Base-by-base conservation (phyloP, 2,329 filamentous ascomycete genomes). In the Cucurbitaria berberidis region DNA sequence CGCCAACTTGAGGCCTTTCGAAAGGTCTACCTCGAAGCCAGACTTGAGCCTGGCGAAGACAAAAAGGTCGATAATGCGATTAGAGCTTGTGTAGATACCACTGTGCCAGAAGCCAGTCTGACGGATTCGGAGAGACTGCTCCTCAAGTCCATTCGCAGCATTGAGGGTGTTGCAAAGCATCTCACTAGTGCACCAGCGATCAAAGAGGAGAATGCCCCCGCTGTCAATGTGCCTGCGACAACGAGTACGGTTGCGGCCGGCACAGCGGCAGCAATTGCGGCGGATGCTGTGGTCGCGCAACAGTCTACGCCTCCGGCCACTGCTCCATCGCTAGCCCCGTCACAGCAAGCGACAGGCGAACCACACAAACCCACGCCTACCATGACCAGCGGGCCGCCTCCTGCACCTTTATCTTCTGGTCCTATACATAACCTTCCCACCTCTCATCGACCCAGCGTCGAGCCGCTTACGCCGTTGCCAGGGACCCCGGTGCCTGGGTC, bases 381-480 rank as follows among this genome's bases (percentile, higher is more conserved):
- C n/a, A 68, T 69, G 67, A 64, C 62, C 3, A 52, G 56, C 9
- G 44, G 54, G 22, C n/a, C 58, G 16, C 45, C 59, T 27, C 41
- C 53, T n/a, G 21, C 53, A n/a, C 32, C 38, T 35, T 40, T 49
- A n/a, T 22, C 38, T 53, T 21, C 63, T 16, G 51, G 52, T 15
- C 51, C 60, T 11, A 53, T 53, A 15, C 51, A 57, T 19, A 21
- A 55, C 26, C 48, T 60, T 26, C 53, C 59, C 1, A 43, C 66
- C 27, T 58, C 64, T 18, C 63, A 66, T 36, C 56, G 72, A 13
- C 72, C 72, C 3, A 74, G 70, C 40, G 71, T 74, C 2, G 72
- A 74, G 55, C 72, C 72, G 2, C 62, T 74, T 1, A 74, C 72
- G 3, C 72, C 72, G 3, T 64, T 73, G 3, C 70, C 71, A 18